Conservation (phyloP, 108 stramenopile genomes). For the Ochromonas danica region DNA sequence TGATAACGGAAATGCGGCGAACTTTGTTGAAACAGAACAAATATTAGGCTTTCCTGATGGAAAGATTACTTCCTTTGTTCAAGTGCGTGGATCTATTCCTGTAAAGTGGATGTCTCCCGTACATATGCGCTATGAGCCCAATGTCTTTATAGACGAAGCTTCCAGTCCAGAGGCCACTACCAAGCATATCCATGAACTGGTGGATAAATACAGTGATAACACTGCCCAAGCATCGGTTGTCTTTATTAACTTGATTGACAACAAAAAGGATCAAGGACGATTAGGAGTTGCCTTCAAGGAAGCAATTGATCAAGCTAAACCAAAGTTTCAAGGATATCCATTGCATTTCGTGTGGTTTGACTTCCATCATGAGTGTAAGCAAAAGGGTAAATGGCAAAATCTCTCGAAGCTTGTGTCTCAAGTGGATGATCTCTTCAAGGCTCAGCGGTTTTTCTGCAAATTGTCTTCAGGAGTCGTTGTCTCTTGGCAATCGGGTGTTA, state of each 20-base stretch:
- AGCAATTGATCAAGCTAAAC: slow-evolving; percentile 18
- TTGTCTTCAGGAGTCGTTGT: slow-evolving; percentile 45
- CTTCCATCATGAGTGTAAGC: slow-evolving; percentile 89
- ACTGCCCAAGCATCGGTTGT: slow-evolving; percentile 28
- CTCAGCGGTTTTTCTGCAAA: slow-evolving; percentile 68
- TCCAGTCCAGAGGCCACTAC: slow-evolving; percentile 69
- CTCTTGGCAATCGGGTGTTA: slow-evolving; percentile 71
- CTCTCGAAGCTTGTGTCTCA: slow-evolving; percentile 67
- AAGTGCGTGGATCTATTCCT: slow-evolving; percentile 89
- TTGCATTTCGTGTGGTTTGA: slow-evolving; percentile 88
- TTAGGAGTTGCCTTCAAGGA: slow-evolving; percentile 65
- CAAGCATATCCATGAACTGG: slow-evolving; percentile 66
- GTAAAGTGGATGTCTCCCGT: slow-evolving; percentile 85
- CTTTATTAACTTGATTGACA: slow-evolving; percentile 83
- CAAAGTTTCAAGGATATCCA: not conserved
- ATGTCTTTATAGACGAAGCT: slow-evolving; percentile 74
- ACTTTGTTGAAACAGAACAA: slow-evolving; percentile 95
- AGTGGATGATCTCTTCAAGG: slow-evolving; percentile 61
- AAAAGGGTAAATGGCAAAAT: slow-evolving; percentile 74
- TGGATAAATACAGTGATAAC: slow-evolving; percentile 33
- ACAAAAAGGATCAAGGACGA: slow-evolving; percentile 82
- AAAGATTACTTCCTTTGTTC: slow-evolving; percentile 63
- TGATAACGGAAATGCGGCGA: slow-evolving; percentile 80
- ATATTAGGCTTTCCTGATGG: slow-evolving; percentile 50
- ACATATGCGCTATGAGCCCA: slow-evolving; percentile 81